phyloP scores from a whole-genome alignment of 2,329 filamentous ascomycete species.

The Alternaria longipes region DNA sequence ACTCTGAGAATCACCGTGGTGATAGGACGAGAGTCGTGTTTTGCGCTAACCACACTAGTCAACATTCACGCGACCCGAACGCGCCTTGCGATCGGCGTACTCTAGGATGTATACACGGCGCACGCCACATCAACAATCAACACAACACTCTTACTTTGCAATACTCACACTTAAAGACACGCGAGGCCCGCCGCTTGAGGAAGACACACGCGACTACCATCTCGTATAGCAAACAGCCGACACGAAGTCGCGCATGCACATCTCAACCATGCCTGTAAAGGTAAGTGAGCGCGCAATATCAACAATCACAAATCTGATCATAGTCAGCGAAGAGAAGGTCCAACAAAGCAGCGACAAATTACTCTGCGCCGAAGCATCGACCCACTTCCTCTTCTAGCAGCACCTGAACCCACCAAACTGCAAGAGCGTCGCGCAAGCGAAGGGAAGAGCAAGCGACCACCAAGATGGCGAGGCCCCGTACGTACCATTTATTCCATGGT shows the following conservation, averaged over 20 bases:
- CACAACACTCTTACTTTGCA: not conserved
- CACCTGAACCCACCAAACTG: not conserved
- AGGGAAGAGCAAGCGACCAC: slow-evolving; percentile 12
- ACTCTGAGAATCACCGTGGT: slow-evolving; percentile 3
- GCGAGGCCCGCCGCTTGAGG: not conserved
- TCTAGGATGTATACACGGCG: slow-evolving; percentile 7
- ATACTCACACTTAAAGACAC: not conserved
- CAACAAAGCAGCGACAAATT: slow-evolving; percentile 9
- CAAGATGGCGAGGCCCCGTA: slow-evolving; percentile 19
- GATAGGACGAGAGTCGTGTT: slow-evolving; percentile 17
- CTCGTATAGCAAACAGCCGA: not conserved
- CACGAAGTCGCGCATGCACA: not conserved
- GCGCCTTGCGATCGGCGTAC: slow-evolving; percentile 15
- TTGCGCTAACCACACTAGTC: slow-evolving; percentile 21
- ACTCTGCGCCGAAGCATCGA: slow-evolving; percentile 8
- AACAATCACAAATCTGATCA: not conserved
- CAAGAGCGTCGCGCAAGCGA: slow-evolving; percentile 7
- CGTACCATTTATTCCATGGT: not conserved
- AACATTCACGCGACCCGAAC: slow-evolving; percentile 18
- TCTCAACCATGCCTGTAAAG: slow-evolving; percentile 9
- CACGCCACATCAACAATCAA: slow-evolving; percentile 16
- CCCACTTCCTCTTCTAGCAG: not conserved
- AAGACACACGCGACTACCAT: not conserved
- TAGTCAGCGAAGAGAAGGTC: slow-evolving; percentile 7
- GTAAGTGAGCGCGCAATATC: not conserved